A percentile compares a stretch with the other conserved stretches of the same genome.
These are phyloP conservation scores for Urtica urens DNA, from an alignment of 306 rosid species.

Conservation along the genomic window DNA sequence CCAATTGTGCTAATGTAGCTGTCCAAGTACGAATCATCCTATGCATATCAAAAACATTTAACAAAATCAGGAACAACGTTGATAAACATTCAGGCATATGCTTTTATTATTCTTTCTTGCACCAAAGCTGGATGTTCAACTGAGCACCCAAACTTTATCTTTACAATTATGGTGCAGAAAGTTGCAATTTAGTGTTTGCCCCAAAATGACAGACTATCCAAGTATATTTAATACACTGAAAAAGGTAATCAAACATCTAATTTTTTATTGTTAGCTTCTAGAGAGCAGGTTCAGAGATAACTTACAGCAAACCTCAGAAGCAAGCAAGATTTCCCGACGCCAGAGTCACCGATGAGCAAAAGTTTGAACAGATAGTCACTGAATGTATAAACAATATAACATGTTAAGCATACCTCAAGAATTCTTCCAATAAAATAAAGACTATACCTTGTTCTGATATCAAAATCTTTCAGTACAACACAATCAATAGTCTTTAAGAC, in stretches of 20 bases:
- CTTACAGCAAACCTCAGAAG: conserved; percentile 99
- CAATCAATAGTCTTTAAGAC: not conserved
- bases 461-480: too few relatives aligned
- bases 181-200: too few relatives aligned
- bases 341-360: conserved; percentile 93
- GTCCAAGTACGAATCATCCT: conserved; percentile 98
- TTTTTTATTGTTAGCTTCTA: too few relatives aligned
- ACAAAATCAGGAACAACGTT: conserved; percentile 8
- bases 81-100: not conserved
- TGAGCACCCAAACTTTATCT: not conserved
- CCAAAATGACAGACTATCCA: too few relatives aligned
- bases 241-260: too few relatives aligned
- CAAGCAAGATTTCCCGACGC: conserved; percentile 97
- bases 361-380: conserved; percentile 98
- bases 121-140: not conserved
- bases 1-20: conserved; percentile 99
- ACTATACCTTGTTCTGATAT: too few relatives aligned
- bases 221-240: too few relatives aligned
- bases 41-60: conserved; percentile 18
- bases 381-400: conserved; percentile 14
- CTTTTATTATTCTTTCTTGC: not conserved
- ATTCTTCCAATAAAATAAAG: not conserved
- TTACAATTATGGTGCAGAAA: too few relatives aligned
- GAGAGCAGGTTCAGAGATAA: not conserved
- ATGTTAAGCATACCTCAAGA: not conserved